Percentiles rank a stretch among this genome's conserved stretches.
These are phyloP conservation scores for Akebia trifoliata DNA, from an alignment of 164 flowering plant species.

Conservation along the genomic window DNA sequence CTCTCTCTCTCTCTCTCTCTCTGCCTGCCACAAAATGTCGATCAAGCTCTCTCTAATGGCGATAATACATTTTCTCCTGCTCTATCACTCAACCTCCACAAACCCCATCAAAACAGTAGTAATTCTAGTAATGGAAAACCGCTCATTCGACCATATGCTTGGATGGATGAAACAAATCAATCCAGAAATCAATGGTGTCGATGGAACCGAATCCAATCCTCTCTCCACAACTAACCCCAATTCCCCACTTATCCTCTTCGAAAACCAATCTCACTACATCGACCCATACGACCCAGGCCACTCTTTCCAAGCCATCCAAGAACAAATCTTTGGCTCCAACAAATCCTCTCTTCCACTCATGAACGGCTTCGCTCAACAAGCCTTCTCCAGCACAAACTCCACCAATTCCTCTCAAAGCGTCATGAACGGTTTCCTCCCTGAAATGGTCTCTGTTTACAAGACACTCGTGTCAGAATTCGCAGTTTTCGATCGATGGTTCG, in stretches of 20 bases:
- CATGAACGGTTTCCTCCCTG: constrained; percentile 69
- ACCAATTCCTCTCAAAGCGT: constrained; percentile 40
- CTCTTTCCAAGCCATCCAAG: constrained; percentile 71
- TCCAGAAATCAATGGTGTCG: constrained; percentile 69
- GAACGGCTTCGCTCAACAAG: constrained; percentile 76
- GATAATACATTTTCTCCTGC: background rate
- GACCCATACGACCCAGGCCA: constrained; percentile 88
- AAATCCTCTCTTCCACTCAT: constrained; percentile 49
- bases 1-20: background rate
- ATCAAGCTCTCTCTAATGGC: background rate
- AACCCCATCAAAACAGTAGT: constrained; percentile 63
- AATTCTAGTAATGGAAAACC: constrained; percentile 69
- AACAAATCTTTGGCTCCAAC: constrained; percentile 62
- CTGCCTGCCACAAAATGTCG: background rate
- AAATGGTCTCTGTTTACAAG: constrained; percentile 46
- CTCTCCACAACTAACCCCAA: constrained; percentile 37
- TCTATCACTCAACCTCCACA: constrained; percentile 7
- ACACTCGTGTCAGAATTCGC: constrained; percentile 59
- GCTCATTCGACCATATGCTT: constrained; percentile 82
- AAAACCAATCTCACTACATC: constrained; percentile 41
- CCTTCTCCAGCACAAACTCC: constrained; percentile 35
- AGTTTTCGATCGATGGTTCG: constrained; percentile 76
- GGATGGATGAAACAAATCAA: constrained; percentile 77
- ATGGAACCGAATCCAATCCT: constrained; percentile 56
- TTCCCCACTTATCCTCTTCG: constrained; percentile 38